Evolutionary conservation across 1,284 basidiomycete genomes (phyloP).

Genomic region (Tilletiaria anomala): DNA sequence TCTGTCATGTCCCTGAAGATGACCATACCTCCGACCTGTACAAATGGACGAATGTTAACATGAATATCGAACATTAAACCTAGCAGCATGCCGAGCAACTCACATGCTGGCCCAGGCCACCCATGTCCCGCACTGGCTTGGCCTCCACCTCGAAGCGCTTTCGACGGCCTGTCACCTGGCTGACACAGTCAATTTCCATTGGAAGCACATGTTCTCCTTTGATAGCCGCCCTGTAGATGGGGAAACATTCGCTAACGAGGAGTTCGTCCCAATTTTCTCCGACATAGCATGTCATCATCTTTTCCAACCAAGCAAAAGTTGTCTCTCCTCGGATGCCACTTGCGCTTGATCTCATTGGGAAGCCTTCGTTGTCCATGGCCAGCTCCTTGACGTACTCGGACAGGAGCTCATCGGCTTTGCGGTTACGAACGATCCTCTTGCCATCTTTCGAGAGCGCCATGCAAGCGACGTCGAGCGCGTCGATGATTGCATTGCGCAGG

Average conservation of each 20-base stretch:
- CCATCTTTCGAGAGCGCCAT: conserved; percentile 25
- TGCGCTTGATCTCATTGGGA: conserved; percentile 5
- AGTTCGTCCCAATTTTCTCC: too few species aligned
- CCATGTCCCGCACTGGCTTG: conserved; percentile 22
- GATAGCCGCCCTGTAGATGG: conserved; percentile 27
- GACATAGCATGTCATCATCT: too few species aligned
- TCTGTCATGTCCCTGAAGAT: conserved; percentile 20
- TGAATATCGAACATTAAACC: too few species aligned
- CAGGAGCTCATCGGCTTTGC: conserved; percentile 25
- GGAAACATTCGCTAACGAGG: conserved; percentile 9
- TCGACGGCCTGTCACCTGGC: conserved; percentile 13
- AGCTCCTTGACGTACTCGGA: conserved; percentile 14
- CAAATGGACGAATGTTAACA: too few species aligned
- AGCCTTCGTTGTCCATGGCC: background rate
- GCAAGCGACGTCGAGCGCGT: conserved; percentile 20
- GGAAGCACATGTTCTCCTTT: conserved; percentile 15
- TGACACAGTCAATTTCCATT: conserved; percentile 16
- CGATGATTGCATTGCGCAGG: conserved; percentile 18
- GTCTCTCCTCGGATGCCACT: background rate
- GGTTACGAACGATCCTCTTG: conserved; percentile 19
- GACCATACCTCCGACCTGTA: conserved; percentile 29
- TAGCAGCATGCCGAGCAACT: too few species aligned
- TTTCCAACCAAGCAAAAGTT: background rate
- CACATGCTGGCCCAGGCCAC: too few species aligned
- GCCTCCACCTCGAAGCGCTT: conserved; percentile 17